Conservation (phyloP, 495 filamentous ascomycete species). For the Aspergillus bridgeri region DNA sequence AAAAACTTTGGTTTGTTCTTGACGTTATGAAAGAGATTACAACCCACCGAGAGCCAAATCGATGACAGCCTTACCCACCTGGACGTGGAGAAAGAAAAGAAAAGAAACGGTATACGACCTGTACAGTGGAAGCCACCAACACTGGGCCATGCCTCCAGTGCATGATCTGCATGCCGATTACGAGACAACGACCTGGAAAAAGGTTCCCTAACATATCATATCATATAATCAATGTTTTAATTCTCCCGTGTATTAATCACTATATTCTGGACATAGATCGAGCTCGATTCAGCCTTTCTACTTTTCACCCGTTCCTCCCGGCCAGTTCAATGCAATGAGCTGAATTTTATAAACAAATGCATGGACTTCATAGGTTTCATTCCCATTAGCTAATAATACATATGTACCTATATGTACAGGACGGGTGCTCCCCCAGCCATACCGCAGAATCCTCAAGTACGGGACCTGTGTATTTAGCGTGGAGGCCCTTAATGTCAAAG, state of each 20-base stretch:
- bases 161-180: slow-evolving; percentile 11
- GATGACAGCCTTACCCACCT: background rate
- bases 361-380: background rate
- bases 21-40: slow-evolving; percentile 1
- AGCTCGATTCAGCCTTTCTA: background rate
- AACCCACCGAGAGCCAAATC: background rate
- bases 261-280: background rate
- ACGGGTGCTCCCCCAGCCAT: background rate
- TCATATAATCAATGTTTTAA: too few relatives aligned
- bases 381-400: too few relatives aligned
- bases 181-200: slow-evolving; percentile 14
- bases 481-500: background rate
- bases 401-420: too few relatives aligned
- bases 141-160: background rate
- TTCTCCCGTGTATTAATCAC: slow-evolving; percentile 5
- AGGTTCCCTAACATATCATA: background rate
- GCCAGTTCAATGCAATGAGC: too few relatives aligned
- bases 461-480: background rate
- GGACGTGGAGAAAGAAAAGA: too few relatives aligned
- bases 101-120: too few relatives aligned
- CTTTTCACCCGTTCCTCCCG: background rate
- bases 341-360: background rate
- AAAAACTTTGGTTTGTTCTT: background rate
- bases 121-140: background rate
- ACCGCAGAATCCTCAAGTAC: background rate